Conservation (phyloP, 2,329 filamentous ascomycete genomes). For the Aaosphaeria pasadenensis region DNA sequence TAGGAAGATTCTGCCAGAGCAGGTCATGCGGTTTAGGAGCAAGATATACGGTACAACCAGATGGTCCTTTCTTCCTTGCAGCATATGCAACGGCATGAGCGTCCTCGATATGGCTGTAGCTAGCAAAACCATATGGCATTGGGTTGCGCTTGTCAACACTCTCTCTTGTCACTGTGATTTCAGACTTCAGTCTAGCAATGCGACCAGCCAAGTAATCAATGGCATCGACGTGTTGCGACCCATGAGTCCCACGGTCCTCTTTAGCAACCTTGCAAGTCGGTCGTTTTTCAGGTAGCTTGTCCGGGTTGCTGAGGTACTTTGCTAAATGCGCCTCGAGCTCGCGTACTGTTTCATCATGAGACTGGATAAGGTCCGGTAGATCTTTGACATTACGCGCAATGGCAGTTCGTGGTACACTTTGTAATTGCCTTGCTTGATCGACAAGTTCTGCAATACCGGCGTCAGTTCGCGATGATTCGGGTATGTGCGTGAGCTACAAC, state of each 20-base stretch:
- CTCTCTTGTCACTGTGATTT: constrained; percentile 79
- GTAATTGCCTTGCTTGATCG: constrained; percentile 72
- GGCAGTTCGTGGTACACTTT: constrained; percentile 71
- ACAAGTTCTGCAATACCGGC: constrained; percentile 86
- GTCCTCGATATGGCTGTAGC: constrained; percentile 81
- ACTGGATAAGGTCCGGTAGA: constrained; percentile 76
- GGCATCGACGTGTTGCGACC: constrained; percentile 78
- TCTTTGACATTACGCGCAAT: constrained; percentile 90
- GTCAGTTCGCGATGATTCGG: constrained; percentile 69
- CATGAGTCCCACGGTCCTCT: constrained; percentile 63
- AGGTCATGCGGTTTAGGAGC: constrained; percentile 88
- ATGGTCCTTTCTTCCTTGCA: constrained; percentile 73
- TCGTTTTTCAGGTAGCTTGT: constrained; percentile 70
- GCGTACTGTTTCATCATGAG: constrained; percentile 77
- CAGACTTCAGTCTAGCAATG: constrained; percentile 75
- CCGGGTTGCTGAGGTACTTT: constrained; percentile 78
- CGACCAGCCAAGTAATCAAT: constrained; percentile 89
- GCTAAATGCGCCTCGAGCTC: constrained; percentile 79
- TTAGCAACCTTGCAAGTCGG: constrained; percentile 78
- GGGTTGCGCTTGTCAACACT: constrained; percentile 86
- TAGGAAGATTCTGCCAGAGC: constrained; percentile 88
- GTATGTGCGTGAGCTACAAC: constrained; percentile 73
- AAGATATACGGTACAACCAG: constrained; percentile 71
- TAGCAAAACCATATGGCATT: constrained; percentile 90
- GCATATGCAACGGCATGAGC: constrained; percentile 80